phyloP scores from a whole-genome alignment of 768 basidiomycete genomes.

The Mycena maculata region DNA sequence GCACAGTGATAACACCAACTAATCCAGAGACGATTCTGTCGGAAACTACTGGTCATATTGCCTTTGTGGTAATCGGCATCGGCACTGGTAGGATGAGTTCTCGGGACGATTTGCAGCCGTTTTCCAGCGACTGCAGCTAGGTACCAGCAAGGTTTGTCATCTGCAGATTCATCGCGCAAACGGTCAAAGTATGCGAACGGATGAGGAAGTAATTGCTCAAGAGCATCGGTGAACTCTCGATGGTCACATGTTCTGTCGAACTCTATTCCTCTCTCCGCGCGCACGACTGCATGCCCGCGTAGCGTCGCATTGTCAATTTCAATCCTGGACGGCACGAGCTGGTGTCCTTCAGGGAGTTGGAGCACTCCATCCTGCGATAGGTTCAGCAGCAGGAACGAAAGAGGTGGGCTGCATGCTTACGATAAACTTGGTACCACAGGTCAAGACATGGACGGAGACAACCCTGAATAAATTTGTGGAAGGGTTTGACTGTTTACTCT shows the following conservation, averaged over 20 bases:
- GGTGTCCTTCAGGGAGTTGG: neutral
- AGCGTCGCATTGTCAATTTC: neutral
- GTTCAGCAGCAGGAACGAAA: neutral
- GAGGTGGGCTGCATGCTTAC: neutral
- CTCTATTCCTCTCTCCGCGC: neutral
- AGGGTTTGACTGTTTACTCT: neutral
- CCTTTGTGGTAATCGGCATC: slow-evolving; percentile 14
- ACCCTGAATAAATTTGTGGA: neutral
- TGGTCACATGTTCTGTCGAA: neutral
- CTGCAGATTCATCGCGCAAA: neutral
- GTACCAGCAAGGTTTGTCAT: neutral
- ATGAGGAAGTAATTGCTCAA: neutral
- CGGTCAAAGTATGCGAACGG: slow-evolving; percentile 1
- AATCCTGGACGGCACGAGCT: neutral
- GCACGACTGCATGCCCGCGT: neutral
- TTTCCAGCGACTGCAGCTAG: neutral
- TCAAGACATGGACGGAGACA: neutral
- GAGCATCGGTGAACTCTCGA: neutral
- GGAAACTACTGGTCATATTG: neutral
- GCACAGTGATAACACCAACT: neutral
- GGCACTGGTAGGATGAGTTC: neutral
- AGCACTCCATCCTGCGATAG: neutral
- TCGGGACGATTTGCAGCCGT: neutral
- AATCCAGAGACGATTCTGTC: neutral
- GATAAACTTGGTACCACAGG: neutral